phyloP scores from a whole-genome alignment of 306 rosid species.

The Prunus salicina region DNA sequence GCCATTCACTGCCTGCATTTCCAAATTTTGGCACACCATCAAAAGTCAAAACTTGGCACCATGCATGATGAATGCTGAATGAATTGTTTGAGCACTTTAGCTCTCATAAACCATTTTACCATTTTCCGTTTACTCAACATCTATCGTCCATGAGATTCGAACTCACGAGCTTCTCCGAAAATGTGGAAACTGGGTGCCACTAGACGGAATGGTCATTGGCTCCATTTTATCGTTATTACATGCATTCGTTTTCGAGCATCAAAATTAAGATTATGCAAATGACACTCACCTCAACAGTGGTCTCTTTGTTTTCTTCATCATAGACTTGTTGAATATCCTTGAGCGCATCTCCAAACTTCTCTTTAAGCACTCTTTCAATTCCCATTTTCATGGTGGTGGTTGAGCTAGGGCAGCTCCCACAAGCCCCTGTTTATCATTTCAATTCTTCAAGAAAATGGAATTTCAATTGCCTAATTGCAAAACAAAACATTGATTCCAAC shows the following conservation, averaged over 20 bases:
- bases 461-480: too few species aligned
- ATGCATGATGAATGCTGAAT: too few species aligned
- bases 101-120: too few species aligned
- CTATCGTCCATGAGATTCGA: too few species aligned
- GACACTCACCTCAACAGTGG: constrained; percentile 55
- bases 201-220: too few species aligned
- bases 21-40: not conserved
- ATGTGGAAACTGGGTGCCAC: too few species aligned
- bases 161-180: too few species aligned
- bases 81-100: too few species aligned
- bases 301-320: constrained; percentile 49
- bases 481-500: too few species aligned
- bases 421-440: constrained; percentile 56
- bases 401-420: constrained; percentile 94
- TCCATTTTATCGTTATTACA: not conserved
- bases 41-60: not conserved
- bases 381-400: constrained; percentile 97
- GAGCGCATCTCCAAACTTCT: constrained; percentile 80
- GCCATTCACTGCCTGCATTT: constrained; percentile 68
- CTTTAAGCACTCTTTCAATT: constrained; percentile 87
- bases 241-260: not conserved
- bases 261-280: not conserved
- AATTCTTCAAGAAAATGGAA: not conserved
- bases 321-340: constrained; percentile 66
- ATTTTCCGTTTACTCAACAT: too few species aligned